Conservation (phyloP, 768 basidiomycete species). For the Lactarius hengduanensis region DNA sequence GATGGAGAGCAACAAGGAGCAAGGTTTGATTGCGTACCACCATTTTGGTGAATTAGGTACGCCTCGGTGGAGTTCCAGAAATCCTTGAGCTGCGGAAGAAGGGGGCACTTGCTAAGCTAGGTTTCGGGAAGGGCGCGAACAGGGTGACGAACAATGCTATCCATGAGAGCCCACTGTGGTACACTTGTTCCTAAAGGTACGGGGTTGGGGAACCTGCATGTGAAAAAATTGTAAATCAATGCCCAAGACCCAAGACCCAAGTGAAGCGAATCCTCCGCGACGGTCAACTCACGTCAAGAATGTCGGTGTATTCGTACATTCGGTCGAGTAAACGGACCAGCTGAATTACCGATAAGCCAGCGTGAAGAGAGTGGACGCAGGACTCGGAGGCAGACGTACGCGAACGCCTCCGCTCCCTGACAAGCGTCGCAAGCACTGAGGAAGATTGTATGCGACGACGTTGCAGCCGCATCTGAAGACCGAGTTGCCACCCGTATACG, state of each 20-base stretch:
- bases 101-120: not conserved
- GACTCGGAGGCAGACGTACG: conserved; percentile 2
- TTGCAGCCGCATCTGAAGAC: conserved; percentile 12
- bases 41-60: too few relatives aligned
- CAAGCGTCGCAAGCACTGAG: conserved; percentile 21
- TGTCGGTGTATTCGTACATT: not conserved
- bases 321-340: not conserved
- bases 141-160: not conserved
- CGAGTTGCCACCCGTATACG: not conserved
- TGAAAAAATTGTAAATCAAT: not conserved
- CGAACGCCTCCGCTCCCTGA: not conserved
- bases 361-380: too few relatives aligned
- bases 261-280: not conserved
- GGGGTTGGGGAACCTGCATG: conserved; percentile 9
- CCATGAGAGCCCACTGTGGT: conserved; percentile 4
- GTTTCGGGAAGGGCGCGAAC: not conserved
- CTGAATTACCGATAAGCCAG: not conserved
- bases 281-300: conserved; percentile 8
- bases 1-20: too few relatives aligned
- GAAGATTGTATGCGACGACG: conserved; percentile 11
- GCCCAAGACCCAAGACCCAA: not conserved
- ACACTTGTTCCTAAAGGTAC: not conserved
- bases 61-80: too few relatives aligned
- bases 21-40: too few relatives aligned
- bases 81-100: not conserved